phyloP scores from a whole-genome alignment of 805 yeast genomes.

The Sporopachydermia lactativora region DNA sequence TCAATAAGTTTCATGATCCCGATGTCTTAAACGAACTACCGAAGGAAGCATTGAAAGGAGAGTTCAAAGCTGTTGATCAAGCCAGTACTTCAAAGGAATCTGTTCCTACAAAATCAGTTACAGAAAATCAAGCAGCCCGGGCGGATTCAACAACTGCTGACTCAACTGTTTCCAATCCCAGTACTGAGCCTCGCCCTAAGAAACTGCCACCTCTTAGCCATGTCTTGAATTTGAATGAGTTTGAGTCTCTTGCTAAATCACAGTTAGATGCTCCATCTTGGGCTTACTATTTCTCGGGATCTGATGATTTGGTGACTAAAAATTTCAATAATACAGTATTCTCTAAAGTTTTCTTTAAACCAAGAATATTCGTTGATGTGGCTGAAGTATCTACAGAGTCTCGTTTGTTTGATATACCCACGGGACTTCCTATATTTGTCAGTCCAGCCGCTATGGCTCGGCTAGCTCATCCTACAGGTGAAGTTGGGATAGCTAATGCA shows the following conservation, averaged over 20 bases:
- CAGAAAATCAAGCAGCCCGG: no score
- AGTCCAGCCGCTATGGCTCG: constrained; percentile 22
- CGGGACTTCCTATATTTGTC: constrained; percentile 9
- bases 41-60: constrained; percentile 13
- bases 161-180: no score
- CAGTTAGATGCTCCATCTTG: constrained; percentile 22
- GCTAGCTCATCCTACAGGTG: constrained; percentile 31
- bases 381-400: constrained; percentile 18
- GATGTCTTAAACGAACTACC: constrained; percentile 3
- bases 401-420: constrained; percentile 18
- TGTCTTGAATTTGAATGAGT: constrained; percentile 24
- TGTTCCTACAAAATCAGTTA: neutral
- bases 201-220: constrained; percentile 21
- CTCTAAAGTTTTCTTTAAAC: constrained; percentile 29
- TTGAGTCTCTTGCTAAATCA: constrained; percentile 26
- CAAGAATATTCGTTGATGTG: constrained; percentile 26
- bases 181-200: neutral
- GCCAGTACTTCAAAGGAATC: constrained; percentile 5
- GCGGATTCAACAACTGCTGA: neutral
- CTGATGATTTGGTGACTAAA: constrained; percentile 34
- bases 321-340: constrained; percentile 30
- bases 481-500: constrained; percentile 26
- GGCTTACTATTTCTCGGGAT: constrained; percentile 32
- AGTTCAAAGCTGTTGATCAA: constrained; percentile 11
- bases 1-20: constrained; percentile 4